Conservation (phyloP, 306 rosid species). For the Urtica urens region DNA sequence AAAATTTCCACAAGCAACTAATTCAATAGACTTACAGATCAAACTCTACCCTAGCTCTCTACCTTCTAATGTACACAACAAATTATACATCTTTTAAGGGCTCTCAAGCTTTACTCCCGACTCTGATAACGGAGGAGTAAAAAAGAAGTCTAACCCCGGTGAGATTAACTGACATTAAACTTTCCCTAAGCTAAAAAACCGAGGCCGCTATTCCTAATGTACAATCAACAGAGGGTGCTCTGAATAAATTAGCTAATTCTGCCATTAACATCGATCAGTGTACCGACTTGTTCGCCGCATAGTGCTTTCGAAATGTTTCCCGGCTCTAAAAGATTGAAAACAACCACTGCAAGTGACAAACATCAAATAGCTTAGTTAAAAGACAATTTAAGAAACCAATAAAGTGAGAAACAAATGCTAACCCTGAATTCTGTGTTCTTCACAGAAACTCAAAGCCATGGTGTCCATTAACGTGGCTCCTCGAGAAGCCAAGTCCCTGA, state of each 20-base stretch:
- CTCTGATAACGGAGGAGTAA: conserved; percentile 6
- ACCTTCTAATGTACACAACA: conserved; percentile 2
- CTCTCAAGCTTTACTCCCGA: conserved; percentile 1
- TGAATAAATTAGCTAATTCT: conserved; percentile 23
- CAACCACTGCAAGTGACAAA: conserved; percentile 29
- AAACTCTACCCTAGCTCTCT: conserved; percentile 7
- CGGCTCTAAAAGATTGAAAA: conserved; percentile 39
- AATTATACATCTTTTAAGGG: conserved; percentile 7
- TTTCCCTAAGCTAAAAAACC: conserved; percentile 10
- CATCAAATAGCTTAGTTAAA: not conserved
- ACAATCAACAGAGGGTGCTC: not conserved
- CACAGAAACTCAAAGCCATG: conserved; percentile 36
- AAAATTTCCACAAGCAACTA: conserved; percentile 6
- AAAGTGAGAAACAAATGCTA: conserved; percentile 1
- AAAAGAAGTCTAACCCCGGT: not conserved
- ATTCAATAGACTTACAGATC: conserved; percentile 1
- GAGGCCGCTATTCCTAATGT: conserved; percentile 15
- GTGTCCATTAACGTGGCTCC: conserved; percentile 37
- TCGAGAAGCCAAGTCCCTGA: conserved; percentile 33
- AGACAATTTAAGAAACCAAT: not conserved
- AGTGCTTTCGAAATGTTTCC: conserved; percentile 45
- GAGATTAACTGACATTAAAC: conserved; percentile 2
- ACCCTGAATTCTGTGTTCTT: conserved; percentile 37
- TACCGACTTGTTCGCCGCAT: conserved; percentile 42
- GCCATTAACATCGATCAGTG: conserved; percentile 34